A percentile compares a stretch with the other conserved stretches of the same genome.
Evolutionary conservation across 2,329 filamentous ascomycete species (phyloP).

Genomic region (Dichotomopilus funicola): DNA sequence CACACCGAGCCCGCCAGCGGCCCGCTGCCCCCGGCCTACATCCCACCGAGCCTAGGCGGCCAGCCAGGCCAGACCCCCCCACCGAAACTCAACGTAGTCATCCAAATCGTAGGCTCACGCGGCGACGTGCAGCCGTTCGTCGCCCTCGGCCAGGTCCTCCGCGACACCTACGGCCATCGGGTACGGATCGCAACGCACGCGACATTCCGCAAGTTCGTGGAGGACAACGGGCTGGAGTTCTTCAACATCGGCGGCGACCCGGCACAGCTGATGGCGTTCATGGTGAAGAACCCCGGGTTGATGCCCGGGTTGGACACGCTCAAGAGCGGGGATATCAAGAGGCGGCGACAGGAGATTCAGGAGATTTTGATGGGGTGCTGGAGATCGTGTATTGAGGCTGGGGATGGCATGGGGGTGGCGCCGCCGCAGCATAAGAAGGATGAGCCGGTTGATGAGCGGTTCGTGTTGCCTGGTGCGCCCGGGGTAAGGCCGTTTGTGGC

Average conservation of each 20-base stretch:
- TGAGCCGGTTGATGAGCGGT: conserved; percentile 45
- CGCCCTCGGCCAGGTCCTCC: conserved; percentile 59
- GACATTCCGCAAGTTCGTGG: conserved; percentile 61
- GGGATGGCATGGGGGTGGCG: conserved; percentile 54
- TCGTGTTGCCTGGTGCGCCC: conserved; percentile 37
- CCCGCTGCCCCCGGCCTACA: conserved; percentile 59
- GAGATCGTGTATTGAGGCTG: conserved; percentile 76
- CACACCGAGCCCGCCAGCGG: conserved; percentile 27
- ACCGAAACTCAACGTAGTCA: conserved; percentile 60
- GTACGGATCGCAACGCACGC: conserved; percentile 68
- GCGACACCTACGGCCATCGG: conserved; percentile 60
- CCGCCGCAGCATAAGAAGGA: conserved; percentile 41
- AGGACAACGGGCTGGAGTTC: conserved; percentile 66
- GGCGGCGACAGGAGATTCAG: conserved; percentile 66
- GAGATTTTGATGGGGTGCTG: conserved; percentile 81
- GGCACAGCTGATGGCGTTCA: conserved; percentile 74
- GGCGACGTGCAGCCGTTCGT: conserved; percentile 74
- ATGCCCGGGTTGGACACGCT: conserved; percentile 77
- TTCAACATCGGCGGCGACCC: conserved; percentile 73
- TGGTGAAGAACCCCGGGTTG: conserved; percentile 82
- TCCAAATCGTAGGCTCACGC: conserved; percentile 68
- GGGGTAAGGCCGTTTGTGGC: conserved; percentile 65
- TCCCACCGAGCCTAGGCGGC: conserved; percentile 66
- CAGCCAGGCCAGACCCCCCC: conserved; percentile 51
- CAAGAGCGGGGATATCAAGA: conserved; percentile 68